These are phyloP conservation scores for Arthrobotrys entomopaga DNA, from an alignment of 2,329 filamentous ascomycete genomes.

Conservation along the genomic window DNA sequence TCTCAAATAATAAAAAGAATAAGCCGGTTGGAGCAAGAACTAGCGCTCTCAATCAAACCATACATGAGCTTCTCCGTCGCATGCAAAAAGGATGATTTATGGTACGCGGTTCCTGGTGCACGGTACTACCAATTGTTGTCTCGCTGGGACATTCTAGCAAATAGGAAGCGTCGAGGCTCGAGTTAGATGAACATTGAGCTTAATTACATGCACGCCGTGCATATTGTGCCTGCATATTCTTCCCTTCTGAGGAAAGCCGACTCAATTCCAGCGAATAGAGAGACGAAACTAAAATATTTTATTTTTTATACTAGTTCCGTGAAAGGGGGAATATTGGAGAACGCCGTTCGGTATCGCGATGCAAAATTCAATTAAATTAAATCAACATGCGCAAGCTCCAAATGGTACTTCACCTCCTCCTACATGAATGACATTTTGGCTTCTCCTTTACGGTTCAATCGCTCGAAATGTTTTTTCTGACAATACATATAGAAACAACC, in stretches of 20 bases:
- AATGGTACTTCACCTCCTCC: slow-evolving; percentile 4
- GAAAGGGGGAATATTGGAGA: slow-evolving; percentile 52
- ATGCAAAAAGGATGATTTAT: slow-evolving; percentile 7
- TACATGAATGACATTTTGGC: not conserved
- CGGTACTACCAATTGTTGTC: slow-evolving; percentile 35
- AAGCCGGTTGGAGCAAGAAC: slow-evolving; percentile 6
- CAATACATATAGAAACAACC: slow-evolving; percentile 23
- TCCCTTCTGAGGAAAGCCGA: slow-evolving; percentile 22
- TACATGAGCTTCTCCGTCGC: not conserved
- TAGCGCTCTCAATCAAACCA: slow-evolving; percentile 11
- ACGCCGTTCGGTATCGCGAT: slow-evolving; percentile 46
- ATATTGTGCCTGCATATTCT: slow-evolving; percentile 43
- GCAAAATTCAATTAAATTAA: slow-evolving; percentile 5
- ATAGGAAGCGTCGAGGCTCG: slow-evolving; percentile 1
- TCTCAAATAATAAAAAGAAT: not conserved
- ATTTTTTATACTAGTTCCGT: slow-evolving; percentile 28
- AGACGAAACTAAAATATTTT: slow-evolving; percentile 25
- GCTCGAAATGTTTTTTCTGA: not conserved
- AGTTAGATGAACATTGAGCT: slow-evolving; percentile 41
- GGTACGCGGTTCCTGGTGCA: slow-evolving; percentile 50
- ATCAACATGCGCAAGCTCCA: slow-evolving; percentile 4
- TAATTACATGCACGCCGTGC: slow-evolving; percentile 51
- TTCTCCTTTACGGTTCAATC: too few relatives aligned
- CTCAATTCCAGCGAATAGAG: slow-evolving; percentile 3
- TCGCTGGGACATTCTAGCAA: slow-evolving; percentile 4